These are phyloP conservation scores for Irpex rosettiformis DNA, from an alignment of 1,284 basidiomycete genomes.

Conservation along the genomic window DNA sequence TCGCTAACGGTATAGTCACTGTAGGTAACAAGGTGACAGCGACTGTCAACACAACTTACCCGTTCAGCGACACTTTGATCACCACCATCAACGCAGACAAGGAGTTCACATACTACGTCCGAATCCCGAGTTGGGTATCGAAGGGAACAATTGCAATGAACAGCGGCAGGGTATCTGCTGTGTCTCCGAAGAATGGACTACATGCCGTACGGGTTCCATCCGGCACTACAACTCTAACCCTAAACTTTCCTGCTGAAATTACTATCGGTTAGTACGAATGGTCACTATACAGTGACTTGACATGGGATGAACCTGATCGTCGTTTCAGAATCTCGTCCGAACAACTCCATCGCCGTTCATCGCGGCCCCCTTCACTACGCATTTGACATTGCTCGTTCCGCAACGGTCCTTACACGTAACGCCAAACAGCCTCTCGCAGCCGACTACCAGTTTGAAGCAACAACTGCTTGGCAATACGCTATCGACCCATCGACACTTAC, in stretches of 20 bases:
- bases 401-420: conserved; percentile 42
- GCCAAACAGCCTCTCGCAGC: conserved; percentile 44
- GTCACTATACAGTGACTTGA: background rate
- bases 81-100: conserved; percentile 46
- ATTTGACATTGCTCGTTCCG: conserved; percentile 42
- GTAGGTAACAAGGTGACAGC: conserved; percentile 44
- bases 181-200: conserved; percentile 44
- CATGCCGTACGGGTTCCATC: conserved; percentile 40
- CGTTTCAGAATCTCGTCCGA: conserved; percentile 42
- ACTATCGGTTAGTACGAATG: conserved; percentile 37
- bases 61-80: conserved; percentile 50
- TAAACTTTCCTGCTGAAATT: conserved; percentile 47
- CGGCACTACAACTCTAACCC: conserved; percentile 43
- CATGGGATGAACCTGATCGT: background rate
- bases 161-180: conserved; percentile 30
- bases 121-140: conserved; percentile 52
- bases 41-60: conserved; percentile 51
- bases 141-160: conserved; percentile 47
- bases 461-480: conserved; percentile 49
- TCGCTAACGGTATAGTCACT: background rate
- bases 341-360: conserved; percentile 52
- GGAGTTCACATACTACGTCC: conserved; percentile 51
- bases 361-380: conserved; percentile 57
- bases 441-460: conserved; percentile 51
- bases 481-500: conserved; percentile 51